Evolutionary conservation across 768 basidiomycete genomes (phyloP).

Genomic region (Auricularia sp.): DNA sequence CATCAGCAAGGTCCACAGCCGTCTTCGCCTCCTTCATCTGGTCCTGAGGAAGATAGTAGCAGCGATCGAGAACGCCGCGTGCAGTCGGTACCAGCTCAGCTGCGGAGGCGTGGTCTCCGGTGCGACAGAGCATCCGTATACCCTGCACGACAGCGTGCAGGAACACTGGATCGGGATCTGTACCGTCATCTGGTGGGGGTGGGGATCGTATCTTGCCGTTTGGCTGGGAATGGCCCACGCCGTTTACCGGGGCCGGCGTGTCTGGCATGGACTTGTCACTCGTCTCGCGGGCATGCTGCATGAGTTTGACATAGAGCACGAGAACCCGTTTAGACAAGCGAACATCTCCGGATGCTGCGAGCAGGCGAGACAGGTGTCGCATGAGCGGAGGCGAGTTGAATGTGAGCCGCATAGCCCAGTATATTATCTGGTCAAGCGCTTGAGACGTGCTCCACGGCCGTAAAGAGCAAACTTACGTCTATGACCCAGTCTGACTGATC

Average conservation of each 20-base stretch:
- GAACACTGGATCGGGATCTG: slow-evolving; percentile 63
- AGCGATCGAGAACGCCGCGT: slow-evolving; percentile 15
- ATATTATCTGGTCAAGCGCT: slow-evolving; percentile 51
- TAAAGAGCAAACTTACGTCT: slow-evolving; percentile 41
- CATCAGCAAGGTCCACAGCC: slow-evolving; percentile 56
- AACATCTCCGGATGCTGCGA: slow-evolving; percentile 50
- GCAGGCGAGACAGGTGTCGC: slow-evolving; percentile 72
- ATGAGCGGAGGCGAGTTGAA: slow-evolving; percentile 85
- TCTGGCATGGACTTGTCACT: slow-evolving; percentile 19
- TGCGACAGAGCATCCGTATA: slow-evolving; percentile 61
- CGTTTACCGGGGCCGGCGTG: slow-evolving; percentile 13
- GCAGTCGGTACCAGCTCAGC: slow-evolving; percentile 52
- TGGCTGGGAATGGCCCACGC: slow-evolving; percentile 3
- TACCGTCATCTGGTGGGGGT: slow-evolving; percentile 25
- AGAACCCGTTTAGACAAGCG: slow-evolving; percentile 65
- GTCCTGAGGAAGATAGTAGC: slow-evolving; percentile 11
- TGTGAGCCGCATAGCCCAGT: slow-evolving; percentile 90
- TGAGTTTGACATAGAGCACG: slow-evolving; percentile 72
- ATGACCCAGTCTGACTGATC: slow-evolving; percentile 68
- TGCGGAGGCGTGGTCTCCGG: slow-evolving; percentile 56
- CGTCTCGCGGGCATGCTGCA: slow-evolving; percentile 72
- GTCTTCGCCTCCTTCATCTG: slow-evolving; percentile 41
- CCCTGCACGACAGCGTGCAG: slow-evolving; percentile 72
- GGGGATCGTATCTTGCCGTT: background rate
- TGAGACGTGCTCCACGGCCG: background rate